These are phyloP conservation scores for Magnolia changhungtana DNA, from an alignment of 164 flowering plant genomes.

Conservation along the genomic window DNA sequence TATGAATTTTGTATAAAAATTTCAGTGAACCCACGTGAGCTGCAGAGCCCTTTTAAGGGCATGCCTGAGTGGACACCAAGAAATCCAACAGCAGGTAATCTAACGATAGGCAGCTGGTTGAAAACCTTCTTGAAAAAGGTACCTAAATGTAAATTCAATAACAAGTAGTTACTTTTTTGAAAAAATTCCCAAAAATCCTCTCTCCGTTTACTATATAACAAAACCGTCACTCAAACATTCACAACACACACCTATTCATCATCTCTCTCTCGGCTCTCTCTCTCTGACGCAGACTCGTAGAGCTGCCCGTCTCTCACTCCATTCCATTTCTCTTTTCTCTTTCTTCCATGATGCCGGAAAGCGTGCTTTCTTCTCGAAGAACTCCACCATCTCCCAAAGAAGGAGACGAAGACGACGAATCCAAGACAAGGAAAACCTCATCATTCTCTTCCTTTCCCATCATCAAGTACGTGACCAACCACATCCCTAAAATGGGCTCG, in stretches of 20 bases:
- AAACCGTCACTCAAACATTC: too few relatives aligned
- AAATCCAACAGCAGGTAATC: too few relatives aligned
- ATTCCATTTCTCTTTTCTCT: background rate
- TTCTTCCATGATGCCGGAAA: constrained; percentile 40
- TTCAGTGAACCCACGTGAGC: too few relatives aligned
- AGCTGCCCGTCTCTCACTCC: background rate
- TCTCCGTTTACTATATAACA: too few relatives aligned
- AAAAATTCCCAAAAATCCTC: too few relatives aligned
- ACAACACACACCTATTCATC: background rate
- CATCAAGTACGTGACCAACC: background rate
- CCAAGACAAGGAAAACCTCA: constrained; percentile 62
- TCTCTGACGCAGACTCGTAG: background rate
- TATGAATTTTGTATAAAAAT: too few relatives aligned
- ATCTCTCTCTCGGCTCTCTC: background rate
- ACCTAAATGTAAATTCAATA: too few relatives aligned
- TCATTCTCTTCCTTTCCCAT: constrained; percentile 19
- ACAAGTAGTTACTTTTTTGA: too few relatives aligned
- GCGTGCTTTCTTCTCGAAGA: constrained; percentile 57
- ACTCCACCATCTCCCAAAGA: background rate
- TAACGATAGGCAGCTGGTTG: too few relatives aligned
- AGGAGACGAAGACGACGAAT: constrained; percentile 46
- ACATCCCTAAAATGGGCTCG: constrained; percentile 31
- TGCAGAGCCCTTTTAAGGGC: too few relatives aligned
- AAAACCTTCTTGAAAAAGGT: too few relatives aligned
- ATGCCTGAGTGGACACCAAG: too few relatives aligned